phyloP scores from a whole-genome alignment of 75 land plant genomes.

The Cupressus sempervirens region DNA sequence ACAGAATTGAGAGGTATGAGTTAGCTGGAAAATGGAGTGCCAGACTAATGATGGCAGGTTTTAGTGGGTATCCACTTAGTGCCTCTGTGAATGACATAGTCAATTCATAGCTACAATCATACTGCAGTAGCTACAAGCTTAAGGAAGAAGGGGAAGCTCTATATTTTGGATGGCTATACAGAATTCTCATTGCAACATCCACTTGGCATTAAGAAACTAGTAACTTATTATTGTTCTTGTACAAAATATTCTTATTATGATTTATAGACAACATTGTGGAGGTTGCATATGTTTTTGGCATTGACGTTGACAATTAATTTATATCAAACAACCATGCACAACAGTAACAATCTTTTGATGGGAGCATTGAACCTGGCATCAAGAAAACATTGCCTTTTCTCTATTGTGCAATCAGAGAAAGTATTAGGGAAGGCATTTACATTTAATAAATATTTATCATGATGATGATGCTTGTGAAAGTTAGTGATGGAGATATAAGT shows the following conservation, averaged over 20 bases:
- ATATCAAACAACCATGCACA: not conserved
- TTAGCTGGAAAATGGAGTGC: conserved; percentile 92
- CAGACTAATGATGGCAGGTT: conserved; percentile 97
- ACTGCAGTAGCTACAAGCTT: conserved; percentile 64
- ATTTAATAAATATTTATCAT: too few species aligned
- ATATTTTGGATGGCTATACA: conserved; percentile 80
- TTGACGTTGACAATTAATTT: too few species aligned
- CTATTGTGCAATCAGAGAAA: not conserved
- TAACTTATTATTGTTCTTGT: not conserved
- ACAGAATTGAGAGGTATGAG: too few species aligned
- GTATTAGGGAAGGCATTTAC: not conserved
- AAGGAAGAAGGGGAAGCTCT: conserved; percentile 79
- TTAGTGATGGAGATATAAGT: too few species aligned
- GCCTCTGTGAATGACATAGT: conserved; percentile 46
- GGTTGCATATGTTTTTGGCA: not conserved
- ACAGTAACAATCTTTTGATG: not conserved
- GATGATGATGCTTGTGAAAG: too few species aligned
- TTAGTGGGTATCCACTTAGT: conserved; percentile 58
- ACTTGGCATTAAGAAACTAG: conserved; percentile 63
- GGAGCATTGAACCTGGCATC: not conserved
- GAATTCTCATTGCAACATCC: conserved; percentile 74
- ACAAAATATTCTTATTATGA: too few species aligned
- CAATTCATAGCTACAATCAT: conserved; percentile 34
- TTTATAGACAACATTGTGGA: too few species aligned
- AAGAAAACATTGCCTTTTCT: not conserved